Base-by-base conservation (phyloP, 768 basidiomycete genomes). In the Mycena vitilis region DNA sequence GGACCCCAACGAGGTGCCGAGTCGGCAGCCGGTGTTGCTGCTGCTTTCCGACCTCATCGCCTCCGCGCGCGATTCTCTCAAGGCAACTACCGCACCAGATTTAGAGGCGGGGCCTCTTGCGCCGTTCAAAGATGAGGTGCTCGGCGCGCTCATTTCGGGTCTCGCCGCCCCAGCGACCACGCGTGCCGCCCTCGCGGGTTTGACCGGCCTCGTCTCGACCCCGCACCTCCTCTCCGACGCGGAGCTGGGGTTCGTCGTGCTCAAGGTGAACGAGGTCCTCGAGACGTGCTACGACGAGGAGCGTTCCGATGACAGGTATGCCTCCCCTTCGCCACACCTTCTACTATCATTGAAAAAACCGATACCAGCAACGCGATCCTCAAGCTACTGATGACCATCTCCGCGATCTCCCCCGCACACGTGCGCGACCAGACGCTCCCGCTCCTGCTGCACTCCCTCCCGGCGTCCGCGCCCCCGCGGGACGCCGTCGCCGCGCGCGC, bases 161-260 rank as follows among this genome's bases (percentile, higher is more conserved):
- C 77, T 91, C 63, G 88, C 85, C 71, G 78, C 80, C 3, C 54
- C 85, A 7, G 75, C 86, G 3, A 85, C 89, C 7, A 83, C 88
- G 25, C 78, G 82, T 38, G 83, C 89, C 23, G 91, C 93, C 0
- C 79, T 98, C 20, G 83, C 86, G 8, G 90, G 89, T 9, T 80
- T 96, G 53, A 86, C 87, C 47, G 86, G 86, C 22, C 75, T 98
- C 71, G 84, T 91, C n/a, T 87, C 86, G 10, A 89, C 94, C 2
- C 81, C 84, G 9, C 78, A 78, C 0, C 85, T 95, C 52, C 81
- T 97, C 44, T 81, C 87, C 0, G 85, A 90, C 59, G 86, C 90
- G 22, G 96, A 99, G 76, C 78, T 94, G 13, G 88, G 89, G 4
- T 95, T 92, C 75, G 81, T 95, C 47, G 92, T 97, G 1, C 90